Evolutionary conservation across 2,329 filamentous ascomycete species (phyloP).

Genomic region (Rhynchosporium secalis): DNA sequence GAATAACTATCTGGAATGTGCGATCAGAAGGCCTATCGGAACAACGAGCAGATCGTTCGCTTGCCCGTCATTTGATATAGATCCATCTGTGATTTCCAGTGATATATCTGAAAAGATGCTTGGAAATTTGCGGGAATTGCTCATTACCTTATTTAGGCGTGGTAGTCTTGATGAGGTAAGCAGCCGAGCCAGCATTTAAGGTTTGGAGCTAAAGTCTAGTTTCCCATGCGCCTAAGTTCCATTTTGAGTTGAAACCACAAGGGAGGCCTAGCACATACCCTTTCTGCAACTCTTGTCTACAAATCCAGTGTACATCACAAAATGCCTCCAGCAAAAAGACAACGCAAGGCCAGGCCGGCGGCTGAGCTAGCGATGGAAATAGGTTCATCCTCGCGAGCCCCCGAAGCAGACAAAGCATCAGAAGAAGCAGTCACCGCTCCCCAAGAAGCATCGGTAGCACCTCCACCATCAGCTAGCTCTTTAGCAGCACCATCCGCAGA

Average conservation of each 20-base stretch:
- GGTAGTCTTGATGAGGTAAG: background rate
- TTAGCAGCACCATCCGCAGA: conserved; percentile 30
- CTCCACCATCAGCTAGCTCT: conserved; percentile 22
- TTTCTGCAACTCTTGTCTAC: conserved; percentile 7
- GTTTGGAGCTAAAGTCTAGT: conserved; percentile 2
- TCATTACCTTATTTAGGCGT: background rate
- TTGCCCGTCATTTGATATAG: conserved; percentile 17
- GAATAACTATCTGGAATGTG: background rate
- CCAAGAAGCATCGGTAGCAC: conserved; percentile 7
- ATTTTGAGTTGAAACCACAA: conserved; percentile 4
- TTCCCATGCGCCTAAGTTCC: background rate
- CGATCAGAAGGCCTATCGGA: conserved; percentile 18
- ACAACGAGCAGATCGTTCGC: conserved; percentile 19
- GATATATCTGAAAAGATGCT: too few relatives aligned
- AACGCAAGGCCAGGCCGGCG: conserved; percentile 45
- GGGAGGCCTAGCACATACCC: conserved; percentile 18
- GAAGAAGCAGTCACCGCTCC: conserved; percentile 6
- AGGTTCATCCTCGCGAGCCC: conserved; percentile 9
- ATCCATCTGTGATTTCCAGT: background rate
- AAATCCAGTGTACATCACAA: conserved; percentile 16
- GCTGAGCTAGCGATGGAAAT: conserved; percentile 27
- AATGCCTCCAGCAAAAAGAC: conserved; percentile 50
- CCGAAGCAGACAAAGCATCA: conserved; percentile 18
- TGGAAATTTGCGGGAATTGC: too few relatives aligned
- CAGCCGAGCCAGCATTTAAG: conserved; percentile 1